Percentiles rank a stretch among this genome's conserved stretches.
Evolutionary conservation across 1,284 basidiomycete species (phyloP).

Genomic region (Leccinum pallidistipes): DNA sequence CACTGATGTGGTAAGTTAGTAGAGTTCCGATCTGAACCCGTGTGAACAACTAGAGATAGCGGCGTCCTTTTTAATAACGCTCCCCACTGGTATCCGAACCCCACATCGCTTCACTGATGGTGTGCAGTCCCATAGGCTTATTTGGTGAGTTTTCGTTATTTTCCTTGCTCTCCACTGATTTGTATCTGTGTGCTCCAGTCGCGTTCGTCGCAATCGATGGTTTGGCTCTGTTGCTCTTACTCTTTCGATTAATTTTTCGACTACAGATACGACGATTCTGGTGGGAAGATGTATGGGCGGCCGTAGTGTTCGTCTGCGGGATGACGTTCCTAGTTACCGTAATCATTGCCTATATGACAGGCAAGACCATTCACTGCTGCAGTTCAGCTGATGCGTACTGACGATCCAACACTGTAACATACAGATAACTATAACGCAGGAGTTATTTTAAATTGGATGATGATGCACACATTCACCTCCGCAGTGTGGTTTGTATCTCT

Average conservation of each 20-base stretch:
- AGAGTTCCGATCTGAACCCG: not conserved
- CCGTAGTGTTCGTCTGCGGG: not conserved
- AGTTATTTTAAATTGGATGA: not conserved
- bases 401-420: not conserved
- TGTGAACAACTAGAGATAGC: not conserved
- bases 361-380: not conserved
- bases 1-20: not conserved
- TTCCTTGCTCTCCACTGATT: not conserved
- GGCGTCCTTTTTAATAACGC: not conserved
- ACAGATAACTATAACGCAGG: not conserved
- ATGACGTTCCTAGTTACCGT: not conserved
- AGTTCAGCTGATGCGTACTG: not conserved
- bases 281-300: slow-evolving; percentile 26
- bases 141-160: not conserved
- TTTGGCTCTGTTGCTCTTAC: not conserved
- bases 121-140: not conserved
- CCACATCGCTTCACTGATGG: not conserved
- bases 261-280: slow-evolving; percentile 11
- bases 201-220: not conserved
- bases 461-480: not conserved
- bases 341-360: not conserved
- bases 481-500: not conserved
- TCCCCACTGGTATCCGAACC: not conserved
- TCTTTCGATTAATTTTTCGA: slow-evolving; percentile 16
- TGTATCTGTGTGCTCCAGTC: not conserved